These are phyloP conservation scores for Sarcomyxa edulis DNA, from an alignment of 768 basidiomycete species.

Conservation along the genomic window DNA sequence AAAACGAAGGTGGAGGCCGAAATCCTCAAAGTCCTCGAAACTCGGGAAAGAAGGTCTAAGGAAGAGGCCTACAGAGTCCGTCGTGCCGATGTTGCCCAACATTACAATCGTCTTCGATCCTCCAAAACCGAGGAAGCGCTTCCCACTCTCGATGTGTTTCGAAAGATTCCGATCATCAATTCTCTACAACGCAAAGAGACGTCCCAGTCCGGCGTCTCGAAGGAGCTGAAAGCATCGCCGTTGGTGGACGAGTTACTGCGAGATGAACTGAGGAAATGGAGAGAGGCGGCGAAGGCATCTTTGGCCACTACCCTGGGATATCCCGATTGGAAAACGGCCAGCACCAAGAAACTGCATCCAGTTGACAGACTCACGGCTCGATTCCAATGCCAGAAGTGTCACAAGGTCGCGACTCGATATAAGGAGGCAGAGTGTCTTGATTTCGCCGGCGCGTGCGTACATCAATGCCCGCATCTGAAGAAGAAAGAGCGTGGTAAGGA, in stretches of 20 bases:
- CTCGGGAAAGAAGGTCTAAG: conserved; percentile 5
- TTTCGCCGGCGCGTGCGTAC: conserved; percentile 53
- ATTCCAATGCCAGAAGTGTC: conserved; percentile 54
- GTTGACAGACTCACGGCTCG: conserved; percentile 53
- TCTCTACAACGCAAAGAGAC: conserved; percentile 20
- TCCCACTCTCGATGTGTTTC: conserved; percentile 36
- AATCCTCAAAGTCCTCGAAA: conserved; percentile 19
- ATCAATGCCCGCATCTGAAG: conserved; percentile 38
- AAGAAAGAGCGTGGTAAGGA: conserved; percentile 22
- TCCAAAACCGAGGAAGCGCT: conserved; percentile 23
- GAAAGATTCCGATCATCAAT: conserved; percentile 17
- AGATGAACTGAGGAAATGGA: conserved; percentile 47
- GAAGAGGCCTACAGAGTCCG: not conserved
- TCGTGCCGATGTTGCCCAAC: conserved; percentile 23
- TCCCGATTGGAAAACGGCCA: conserved; percentile 46
- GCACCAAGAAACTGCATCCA: conserved; percentile 43
- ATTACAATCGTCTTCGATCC: conserved; percentile 42
- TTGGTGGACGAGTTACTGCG: conserved; percentile 32
- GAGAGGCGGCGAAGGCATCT: conserved; percentile 31
- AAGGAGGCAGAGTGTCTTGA: conserved; percentile 42
- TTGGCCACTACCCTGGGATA: conserved; percentile 46
- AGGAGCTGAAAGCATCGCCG: conserved; percentile 11
- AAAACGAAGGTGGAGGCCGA: conserved; percentile 20
- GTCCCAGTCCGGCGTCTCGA: conserved; percentile 4
- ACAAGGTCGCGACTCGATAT: conserved; percentile 26